Evolutionary conservation across 164 flowering plant genomes (phyloP).

Genomic region (Vitis rupestris): DNA sequence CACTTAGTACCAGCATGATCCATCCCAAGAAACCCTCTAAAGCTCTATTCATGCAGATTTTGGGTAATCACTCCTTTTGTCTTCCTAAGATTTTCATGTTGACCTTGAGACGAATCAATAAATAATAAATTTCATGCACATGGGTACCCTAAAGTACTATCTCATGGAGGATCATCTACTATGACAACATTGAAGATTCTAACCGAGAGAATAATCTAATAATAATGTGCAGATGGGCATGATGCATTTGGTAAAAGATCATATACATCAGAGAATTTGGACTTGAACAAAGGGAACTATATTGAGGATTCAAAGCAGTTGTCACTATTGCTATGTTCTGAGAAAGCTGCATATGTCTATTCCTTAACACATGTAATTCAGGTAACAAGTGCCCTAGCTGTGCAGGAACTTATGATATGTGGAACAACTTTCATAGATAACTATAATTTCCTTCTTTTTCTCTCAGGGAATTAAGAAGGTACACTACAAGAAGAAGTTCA

Average conservation of each 20-base stretch:
- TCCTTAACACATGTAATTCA: constrained; percentile 65
- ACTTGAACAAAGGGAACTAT: constrained; percentile 25
- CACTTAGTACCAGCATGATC: constrained; percentile 42
- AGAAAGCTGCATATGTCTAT: constrained; percentile 75
- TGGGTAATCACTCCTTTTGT: constrained; percentile 44
- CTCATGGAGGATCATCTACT: not conserved
- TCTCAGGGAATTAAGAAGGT: constrained; percentile 86
- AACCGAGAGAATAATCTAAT: not conserved
- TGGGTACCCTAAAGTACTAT: not conserved
- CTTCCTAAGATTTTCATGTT: constrained; percentile 2
- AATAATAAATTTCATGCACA: not conserved
- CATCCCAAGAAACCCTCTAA: constrained; percentile 72
- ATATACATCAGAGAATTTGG: constrained; percentile 23
- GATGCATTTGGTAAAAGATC: constrained; percentile 22
- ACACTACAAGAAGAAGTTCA: constrained; percentile 67
- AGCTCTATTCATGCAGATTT: constrained; percentile 64
- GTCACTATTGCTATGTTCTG: constrained; percentile 65
- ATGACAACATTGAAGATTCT: not conserved
- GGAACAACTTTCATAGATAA: constrained; percentile 8
- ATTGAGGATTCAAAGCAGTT: constrained; percentile 44
- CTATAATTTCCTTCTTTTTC: constrained; percentile 1
- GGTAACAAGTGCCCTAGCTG: constrained; percentile 32
- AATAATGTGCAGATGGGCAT: constrained; percentile 42
- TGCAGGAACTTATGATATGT: not conserved
- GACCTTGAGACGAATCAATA: not conserved